A percentile compares a stretch with the other conserved stretches of the same genome.
These are phyloP conservation scores for Albophoma yamanashiensis DNA, from an alignment of 2,329 filamentous ascomycete species.

Conservation along the genomic window DNA sequence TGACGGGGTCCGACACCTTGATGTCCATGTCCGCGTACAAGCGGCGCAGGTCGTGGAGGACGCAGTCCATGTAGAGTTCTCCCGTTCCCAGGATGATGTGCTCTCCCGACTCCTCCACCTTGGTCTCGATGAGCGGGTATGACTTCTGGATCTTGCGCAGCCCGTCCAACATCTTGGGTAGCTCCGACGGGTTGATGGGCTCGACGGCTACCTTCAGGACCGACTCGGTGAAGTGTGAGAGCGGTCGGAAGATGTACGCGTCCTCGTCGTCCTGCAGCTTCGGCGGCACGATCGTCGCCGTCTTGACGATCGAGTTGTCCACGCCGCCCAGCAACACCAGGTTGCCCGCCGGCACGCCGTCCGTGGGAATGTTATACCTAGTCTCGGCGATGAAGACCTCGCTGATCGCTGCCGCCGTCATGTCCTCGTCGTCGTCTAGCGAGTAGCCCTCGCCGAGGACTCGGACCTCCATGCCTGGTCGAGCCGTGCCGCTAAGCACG, in stretches of 20 bases:
- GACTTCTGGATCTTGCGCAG: constrained; percentile 96
- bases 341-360: constrained; percentile 88
- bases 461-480: constrained; percentile 70
- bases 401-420: constrained; percentile 74
- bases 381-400: constrained; percentile 88
- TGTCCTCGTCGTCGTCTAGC: constrained; percentile 94
- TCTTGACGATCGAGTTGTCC: constrained; percentile 97
- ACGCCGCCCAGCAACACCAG: constrained; percentile 86
- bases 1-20: constrained; percentile 96
- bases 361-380: constrained; percentile 83
- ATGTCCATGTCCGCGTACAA: constrained; percentile 99
- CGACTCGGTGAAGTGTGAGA: constrained; percentile 92
- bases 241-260: constrained; percentile 87
- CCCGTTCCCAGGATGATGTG: constrained; percentile 92
- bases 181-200: constrained; percentile 92
- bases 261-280: constrained; percentile 80
- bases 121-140: constrained; percentile 89
- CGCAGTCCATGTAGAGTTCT: constrained; percentile 99
- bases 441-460: constrained; percentile 95
- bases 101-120: constrained; percentile 96
- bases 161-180: constrained; percentile 97
- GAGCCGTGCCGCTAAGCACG: constrained; percentile 84
- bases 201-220: constrained; percentile 97
- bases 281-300: constrained; percentile 76
- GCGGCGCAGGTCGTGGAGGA: constrained; percentile 83